Evolutionary conservation across 2,329 filamentous ascomycete species (phyloP).

Genomic region (Neopestalotiopsis sp.): DNA sequence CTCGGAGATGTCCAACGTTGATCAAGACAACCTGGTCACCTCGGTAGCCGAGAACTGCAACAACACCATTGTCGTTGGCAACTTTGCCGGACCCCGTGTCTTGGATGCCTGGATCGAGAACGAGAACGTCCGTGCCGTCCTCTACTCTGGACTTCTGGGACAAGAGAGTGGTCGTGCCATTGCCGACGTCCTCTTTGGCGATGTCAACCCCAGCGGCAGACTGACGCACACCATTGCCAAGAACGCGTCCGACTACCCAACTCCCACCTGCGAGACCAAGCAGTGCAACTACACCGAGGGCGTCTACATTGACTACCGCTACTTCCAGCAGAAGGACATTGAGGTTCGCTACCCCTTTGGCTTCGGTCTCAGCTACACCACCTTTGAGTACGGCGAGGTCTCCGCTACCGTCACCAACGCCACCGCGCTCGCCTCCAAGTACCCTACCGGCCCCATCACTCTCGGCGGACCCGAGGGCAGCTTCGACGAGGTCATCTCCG

Average conservation of each 20-base stretch:
- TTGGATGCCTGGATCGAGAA: conserved; percentile 61
- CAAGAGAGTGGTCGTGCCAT: conserved; percentile 66
- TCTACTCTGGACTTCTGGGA: conserved; percentile 65
- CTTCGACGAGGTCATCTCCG: conserved; percentile 56
- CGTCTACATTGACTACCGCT: conserved; percentile 60
- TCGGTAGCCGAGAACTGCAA: conserved; percentile 65
- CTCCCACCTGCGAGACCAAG: conserved; percentile 30
- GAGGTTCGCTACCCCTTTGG: conserved; percentile 60
- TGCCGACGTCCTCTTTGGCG: conserved; percentile 64
- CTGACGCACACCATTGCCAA: conserved; percentile 63
- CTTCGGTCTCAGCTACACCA: conserved; percentile 61
- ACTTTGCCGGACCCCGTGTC: conserved; percentile 66
- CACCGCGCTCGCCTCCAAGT: conserved; percentile 43
- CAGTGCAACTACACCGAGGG: conserved; percentile 44
- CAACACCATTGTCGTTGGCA: conserved; percentile 72
- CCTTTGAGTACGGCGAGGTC: conserved; percentile 21
- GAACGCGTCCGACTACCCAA: conserved; percentile 54
- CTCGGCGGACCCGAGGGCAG: conserved; percentile 61
- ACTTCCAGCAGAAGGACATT: conserved; percentile 55
- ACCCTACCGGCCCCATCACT: conserved; percentile 48
- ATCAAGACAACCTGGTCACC: conserved; percentile 58
- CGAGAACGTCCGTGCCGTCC: conserved; percentile 64
- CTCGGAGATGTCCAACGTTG: not conserved
- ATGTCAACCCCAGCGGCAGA: conserved; percentile 62
- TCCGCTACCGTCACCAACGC: conserved; percentile 11